Base-by-base conservation (phyloP, 495 filamentous ascomycete genomes). In the Penicillium cinerascens region DNA sequence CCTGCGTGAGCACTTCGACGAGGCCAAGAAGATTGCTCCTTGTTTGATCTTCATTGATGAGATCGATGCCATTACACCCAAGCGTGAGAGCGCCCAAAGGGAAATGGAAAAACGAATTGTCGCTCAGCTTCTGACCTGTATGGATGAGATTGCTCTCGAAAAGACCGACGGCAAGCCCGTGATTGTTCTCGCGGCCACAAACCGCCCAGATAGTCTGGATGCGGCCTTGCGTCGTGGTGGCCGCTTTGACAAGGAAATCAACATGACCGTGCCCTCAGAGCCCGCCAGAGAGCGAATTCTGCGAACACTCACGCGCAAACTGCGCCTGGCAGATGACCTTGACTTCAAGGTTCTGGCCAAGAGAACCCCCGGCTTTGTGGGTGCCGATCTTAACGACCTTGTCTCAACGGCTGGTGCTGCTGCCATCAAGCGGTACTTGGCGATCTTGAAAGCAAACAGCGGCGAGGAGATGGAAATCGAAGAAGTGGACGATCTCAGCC, bases 21-120 rank as follows among this genome's bases (percentile, higher is more conserved):
- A 95, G 63, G 93, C 93, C 0, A 88, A 87, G 65, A 81, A 82
- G 47, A 79, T 92, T 48, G 93, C 93, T 2, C 93, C 93, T 2
- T 96, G 92, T 63, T 74, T 98, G 4, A 81, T 98, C 7, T 97
- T 98, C 66, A 87, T 98, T 51, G 93, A 97, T 59, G 93, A 98
- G 67, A 95, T 97, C 54, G 93, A 98, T 66, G 88, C 89, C 15
- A 96, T 97, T 54, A 93, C 93, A 36, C 91, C 91, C 4, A 97
- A 96, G 70, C 79, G 92, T 40, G 93, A 97, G 64, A 92, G 83
- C 60, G 89, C 92, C n/a, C 91, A 95, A 62, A 83, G 91, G 58
- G 91, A 95, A 63, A 97, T 97, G 92, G 92, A 97, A 70, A 91
- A 92, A 69, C 75, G 92, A 42, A 97, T 97, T 62, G 92, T 97